Conservation (phyloP, 148 eudicot species). For the Camellia granthamiana region DNA sequence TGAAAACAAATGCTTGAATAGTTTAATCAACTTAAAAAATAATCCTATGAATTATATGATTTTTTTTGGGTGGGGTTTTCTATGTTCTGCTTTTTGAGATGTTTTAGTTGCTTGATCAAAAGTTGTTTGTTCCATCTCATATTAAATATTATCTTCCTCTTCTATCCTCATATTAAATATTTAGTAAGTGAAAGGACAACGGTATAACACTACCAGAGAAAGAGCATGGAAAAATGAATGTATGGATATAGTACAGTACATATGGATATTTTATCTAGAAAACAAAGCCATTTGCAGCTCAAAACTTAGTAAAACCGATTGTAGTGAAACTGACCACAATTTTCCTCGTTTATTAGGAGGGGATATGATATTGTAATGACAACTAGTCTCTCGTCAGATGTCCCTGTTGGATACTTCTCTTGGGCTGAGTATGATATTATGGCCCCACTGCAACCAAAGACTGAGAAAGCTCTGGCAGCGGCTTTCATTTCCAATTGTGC, state of each 20-base stretch:
- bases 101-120: neutral
- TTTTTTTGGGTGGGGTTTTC: neutral
- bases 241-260: neutral
- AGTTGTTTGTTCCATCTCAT: neutral
- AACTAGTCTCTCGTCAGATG: constrained; percentile 97
- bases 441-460: constrained; percentile 87
- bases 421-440: constrained; percentile 99
- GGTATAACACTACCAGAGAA: neutral
- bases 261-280: neutral
- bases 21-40: neutral
- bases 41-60: neutral
- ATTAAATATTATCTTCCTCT: neutral
- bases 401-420: constrained; percentile 96
- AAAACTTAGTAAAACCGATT: neutral
- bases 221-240: neutral
- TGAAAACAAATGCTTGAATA: neutral
- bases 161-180: neutral
- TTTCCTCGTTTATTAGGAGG: constrained; percentile 45
- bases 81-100: neutral
- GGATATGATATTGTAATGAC: constrained; percentile 87
- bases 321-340: neutral
- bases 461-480: constrained; percentile 85
- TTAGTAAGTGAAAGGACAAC: neutral
- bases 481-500: constrained; percentile 98
- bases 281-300: neutral